These are phyloP conservation scores for Russula dissimulans DNA, from an alignment of 768 basidiomycete genomes.

Conservation along the genomic window DNA sequence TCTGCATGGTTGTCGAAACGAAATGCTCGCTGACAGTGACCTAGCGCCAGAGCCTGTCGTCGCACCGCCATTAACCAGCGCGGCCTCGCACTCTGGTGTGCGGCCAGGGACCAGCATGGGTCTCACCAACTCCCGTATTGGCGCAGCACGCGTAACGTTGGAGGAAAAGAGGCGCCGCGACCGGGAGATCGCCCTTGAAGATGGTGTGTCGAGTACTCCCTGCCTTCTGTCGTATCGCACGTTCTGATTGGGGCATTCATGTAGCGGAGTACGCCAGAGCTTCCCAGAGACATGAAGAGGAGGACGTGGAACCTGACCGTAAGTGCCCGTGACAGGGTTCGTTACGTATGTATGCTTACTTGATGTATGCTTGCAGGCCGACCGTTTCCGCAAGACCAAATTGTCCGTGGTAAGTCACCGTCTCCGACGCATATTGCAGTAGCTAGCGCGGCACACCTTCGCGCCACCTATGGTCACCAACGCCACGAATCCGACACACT, in stretches of 20 bases:
- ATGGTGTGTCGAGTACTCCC: constrained; percentile 30
- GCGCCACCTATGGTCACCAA: constrained; percentile 39
- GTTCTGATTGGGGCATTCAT: neutral
- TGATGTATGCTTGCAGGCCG: constrained; percentile 18
- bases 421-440: constrained; percentile 36
- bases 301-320: constrained; percentile 35
- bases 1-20: neutral
- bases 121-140: constrained; percentile 20
- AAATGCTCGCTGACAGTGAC: neutral
- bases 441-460: constrained; percentile 23
- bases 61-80: neutral
- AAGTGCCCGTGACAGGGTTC: constrained; percentile 16
- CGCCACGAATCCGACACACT: constrained; percentile 74
- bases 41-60: constrained; percentile 9
- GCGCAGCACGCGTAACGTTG: constrained; percentile 33
- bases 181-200: constrained; percentile 31
- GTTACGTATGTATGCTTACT: neutral
- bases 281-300: constrained; percentile 23
- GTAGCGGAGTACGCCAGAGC: constrained; percentile 21
- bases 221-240: constrained; percentile 14
- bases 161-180: constrained; percentile 37
- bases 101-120: constrained; percentile 41
- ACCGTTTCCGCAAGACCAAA: constrained; percentile 15
- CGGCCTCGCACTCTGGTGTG: constrained; percentile 18
- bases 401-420: constrained; percentile 39